Evolutionary conservation across 1,139 yeast genomes (phyloP).

Genomic region (Yamadazyma membranifaciens): DNA sequence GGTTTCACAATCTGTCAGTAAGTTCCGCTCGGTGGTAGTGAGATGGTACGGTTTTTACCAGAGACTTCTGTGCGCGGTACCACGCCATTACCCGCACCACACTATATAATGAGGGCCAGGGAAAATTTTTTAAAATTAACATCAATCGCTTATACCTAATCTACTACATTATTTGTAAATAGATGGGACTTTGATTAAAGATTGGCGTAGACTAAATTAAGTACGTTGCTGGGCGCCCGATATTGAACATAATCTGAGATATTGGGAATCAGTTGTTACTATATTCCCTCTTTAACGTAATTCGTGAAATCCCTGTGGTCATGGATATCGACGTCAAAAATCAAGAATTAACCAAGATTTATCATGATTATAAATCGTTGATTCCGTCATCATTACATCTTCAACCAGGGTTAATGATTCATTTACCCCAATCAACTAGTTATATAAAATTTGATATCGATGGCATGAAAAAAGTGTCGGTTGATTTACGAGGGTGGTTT

Average conservation of each 20-base stretch:
- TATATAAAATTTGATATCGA: slow-evolving; percentile 13
- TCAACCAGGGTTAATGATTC: not conserved
- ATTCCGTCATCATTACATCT: slow-evolving; percentile 19
- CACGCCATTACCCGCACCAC: slow-evolving; percentile 7
- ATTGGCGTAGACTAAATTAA: slow-evolving; percentile 41
- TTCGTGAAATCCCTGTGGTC: not conserved
- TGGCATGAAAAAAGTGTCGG: slow-evolving; percentile 23
- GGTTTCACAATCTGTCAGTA: not conserved
- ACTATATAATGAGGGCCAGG: slow-evolving; percentile 1
- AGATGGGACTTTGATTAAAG: slow-evolving; percentile 3
- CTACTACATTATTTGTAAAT: slow-evolving; percentile 1
- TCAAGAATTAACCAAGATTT: slow-evolving; percentile 25
- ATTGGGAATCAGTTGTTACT: slow-evolving; percentile 59
- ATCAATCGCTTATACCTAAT: slow-evolving; percentile 47
- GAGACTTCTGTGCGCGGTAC: too few species aligned
- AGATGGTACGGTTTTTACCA: too few species aligned
- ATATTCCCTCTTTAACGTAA: slow-evolving; percentile 20
- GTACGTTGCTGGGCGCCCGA: slow-evolving; percentile 63
- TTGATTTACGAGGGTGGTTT: slow-evolving; percentile 37
- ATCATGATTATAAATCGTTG: slow-evolving; percentile 27
- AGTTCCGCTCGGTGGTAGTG: too few species aligned
- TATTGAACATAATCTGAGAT: slow-evolving; percentile 47
- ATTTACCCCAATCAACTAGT: slow-evolving; percentile 9
- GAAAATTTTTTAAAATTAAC: slow-evolving; percentile 24
- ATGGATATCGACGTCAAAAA: slow-evolving; percentile 19